phyloP scores from a whole-genome alignment of 2,329 filamentous ascomycete genomes.

The Diaporthe aspalathi region DNA sequence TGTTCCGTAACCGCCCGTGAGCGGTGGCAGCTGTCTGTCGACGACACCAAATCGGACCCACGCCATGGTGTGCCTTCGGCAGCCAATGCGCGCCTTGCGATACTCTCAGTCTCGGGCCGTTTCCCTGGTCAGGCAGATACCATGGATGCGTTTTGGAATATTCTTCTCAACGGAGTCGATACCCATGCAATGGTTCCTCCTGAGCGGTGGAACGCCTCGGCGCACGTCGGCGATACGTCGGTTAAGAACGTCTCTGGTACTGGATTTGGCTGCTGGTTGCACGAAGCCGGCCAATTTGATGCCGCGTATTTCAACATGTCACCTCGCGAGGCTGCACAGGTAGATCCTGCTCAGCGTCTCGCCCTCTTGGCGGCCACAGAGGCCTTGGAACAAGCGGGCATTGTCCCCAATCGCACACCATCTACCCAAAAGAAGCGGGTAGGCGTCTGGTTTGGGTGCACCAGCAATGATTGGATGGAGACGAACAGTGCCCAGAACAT shows the following conservation, averaged over 20 bases:
- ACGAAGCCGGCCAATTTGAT: slow-evolving; percentile 28
- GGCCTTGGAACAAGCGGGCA: slow-evolving; percentile 58
- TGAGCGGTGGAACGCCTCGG: slow-evolving; percentile 39
- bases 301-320: slow-evolving; percentile 35
- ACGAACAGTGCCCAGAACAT: slow-evolving; percentile 63
- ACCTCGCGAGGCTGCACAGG: slow-evolving; percentile 24
- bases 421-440: slow-evolving; percentile 58
- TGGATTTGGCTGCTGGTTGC: slow-evolving; percentile 50
- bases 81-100: background rate
- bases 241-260: slow-evolving; percentile 71
- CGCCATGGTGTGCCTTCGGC: background rate
- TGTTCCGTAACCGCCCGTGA: background rate
- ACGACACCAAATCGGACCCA: background rate
- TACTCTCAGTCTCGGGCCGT: background rate
- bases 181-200: slow-evolving; percentile 38
- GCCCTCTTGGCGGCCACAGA: slow-evolving; percentile 26
- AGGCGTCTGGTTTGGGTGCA: slow-evolving; percentile 73
- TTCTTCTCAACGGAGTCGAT: slow-evolving; percentile 38
- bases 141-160: slow-evolving; percentile 41
- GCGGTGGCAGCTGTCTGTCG: background rate
- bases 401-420: slow-evolving; percentile 40
- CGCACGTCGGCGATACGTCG: slow-evolving; percentile 60
- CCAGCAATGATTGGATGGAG: slow-evolving; percentile 64
- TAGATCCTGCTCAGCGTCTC: slow-evolving; percentile 33
- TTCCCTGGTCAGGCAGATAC: slow-evolving; percentile 34